These are phyloP conservation scores for Aphelidium insulamus DNA, from an alignment of 371 early-diverging fungal species.

Conservation along the genomic window DNA sequence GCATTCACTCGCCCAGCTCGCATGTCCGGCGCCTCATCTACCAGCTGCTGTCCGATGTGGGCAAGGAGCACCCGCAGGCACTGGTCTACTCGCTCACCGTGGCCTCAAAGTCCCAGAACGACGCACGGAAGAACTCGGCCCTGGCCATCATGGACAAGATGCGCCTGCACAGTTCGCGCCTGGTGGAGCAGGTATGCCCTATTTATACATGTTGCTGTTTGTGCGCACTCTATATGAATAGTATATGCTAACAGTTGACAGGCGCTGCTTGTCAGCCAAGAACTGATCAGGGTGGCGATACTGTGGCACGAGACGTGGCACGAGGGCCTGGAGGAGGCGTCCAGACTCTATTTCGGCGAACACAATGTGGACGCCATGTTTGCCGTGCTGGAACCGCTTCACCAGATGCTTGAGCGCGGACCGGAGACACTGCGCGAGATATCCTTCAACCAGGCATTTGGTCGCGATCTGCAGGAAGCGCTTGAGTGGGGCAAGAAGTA, in stretches of 20 bases:
- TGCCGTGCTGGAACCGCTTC: slow-evolving; percentile 63
- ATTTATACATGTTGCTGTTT: background rate
- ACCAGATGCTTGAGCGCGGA: slow-evolving; percentile 70
- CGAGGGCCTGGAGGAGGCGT: slow-evolving; percentile 83
- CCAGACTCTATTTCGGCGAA: slow-evolving; percentile 61
- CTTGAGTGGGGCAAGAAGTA: slow-evolving; percentile 71
- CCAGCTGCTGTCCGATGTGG: slow-evolving; percentile 74
- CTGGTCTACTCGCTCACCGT: slow-evolving; percentile 88
- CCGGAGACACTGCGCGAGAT: slow-evolving; percentile 87
- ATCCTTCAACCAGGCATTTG: slow-evolving; percentile 82
- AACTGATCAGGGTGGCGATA: slow-evolving; percentile 88
- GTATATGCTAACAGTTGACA: slow-evolving; percentile 5
- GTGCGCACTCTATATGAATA: slow-evolving; percentile 1
- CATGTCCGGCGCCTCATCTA: slow-evolving; percentile 71
- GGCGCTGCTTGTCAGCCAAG: slow-evolving; percentile 82
- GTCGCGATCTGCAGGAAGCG: slow-evolving; percentile 78
- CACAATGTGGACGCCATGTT: slow-evolving; percentile 81
- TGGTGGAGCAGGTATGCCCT: slow-evolving; percentile 57
- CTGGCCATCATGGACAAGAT: slow-evolving; percentile 80
- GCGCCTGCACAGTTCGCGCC: slow-evolving; percentile 45
- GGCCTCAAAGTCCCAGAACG: slow-evolving; percentile 77
- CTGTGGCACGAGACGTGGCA: slow-evolving; percentile 97
- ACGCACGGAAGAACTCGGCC: slow-evolving; percentile 55
- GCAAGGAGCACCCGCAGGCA: slow-evolving; percentile 89
- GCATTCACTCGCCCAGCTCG: slow-evolving; percentile 66